Evolutionary conservation across 805 yeast species (phyloP).

Genomic region (Candida ponderosae): DNA sequence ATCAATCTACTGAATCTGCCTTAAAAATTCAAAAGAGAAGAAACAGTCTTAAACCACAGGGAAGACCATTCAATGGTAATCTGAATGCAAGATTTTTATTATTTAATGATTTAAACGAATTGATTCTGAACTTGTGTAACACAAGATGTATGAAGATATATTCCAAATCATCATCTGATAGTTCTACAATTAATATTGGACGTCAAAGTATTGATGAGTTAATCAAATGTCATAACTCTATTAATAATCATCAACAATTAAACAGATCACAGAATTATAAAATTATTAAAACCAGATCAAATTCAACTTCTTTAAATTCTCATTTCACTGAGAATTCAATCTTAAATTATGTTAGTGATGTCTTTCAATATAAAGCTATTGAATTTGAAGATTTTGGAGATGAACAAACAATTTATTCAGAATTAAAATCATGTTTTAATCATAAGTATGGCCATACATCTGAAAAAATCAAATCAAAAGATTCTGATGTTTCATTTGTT

Average conservation of each 20-base stretch:
- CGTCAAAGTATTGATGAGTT: too few species aligned
- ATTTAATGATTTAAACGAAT: conserved; percentile 15
- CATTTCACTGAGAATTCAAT: not conserved
- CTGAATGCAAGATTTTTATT: conserved; percentile 19
- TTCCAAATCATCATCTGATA: too few species aligned
- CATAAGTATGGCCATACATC: too few species aligned
- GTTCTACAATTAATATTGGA: too few species aligned
- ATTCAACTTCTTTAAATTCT: not conserved
- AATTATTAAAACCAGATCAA: not conserved
- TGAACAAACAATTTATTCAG: conserved; percentile 13
- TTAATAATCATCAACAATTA: too few species aligned
- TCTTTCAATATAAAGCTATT: conserved; percentile 7
- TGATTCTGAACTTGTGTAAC: conserved; percentile 13
- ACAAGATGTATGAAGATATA: not conserved
- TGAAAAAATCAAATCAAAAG: too few species aligned
- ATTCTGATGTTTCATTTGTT: conserved; percentile 22
- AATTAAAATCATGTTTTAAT: conserved; percentile 12
- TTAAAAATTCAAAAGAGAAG: conserved; percentile 6
- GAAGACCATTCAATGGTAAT: conserved; percentile 20
- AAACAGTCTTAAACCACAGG: conserved; percentile 11
- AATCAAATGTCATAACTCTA: too few species aligned
- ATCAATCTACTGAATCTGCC: conserved; percentile 4
- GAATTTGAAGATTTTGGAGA: conserved; percentile 15
- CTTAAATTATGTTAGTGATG: not conserved
- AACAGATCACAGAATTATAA: not conserved